Base-by-base conservation (phyloP, 1,139 yeast genomes). In the Candida smagusa region DNA sequence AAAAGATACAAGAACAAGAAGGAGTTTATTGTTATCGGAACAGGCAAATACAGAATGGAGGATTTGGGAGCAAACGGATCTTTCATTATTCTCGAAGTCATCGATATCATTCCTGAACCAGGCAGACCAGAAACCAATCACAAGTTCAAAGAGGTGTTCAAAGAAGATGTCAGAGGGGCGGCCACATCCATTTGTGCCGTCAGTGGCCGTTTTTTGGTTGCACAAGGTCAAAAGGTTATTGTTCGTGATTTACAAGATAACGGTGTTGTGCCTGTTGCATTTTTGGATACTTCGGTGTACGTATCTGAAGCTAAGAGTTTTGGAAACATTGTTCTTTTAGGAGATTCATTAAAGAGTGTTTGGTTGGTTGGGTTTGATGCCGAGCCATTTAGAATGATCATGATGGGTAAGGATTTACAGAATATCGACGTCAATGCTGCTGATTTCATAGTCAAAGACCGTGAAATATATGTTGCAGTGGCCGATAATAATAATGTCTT, bases 321-420 rank as follows among this genome's bases (percentile, higher is more conserved):
- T 56, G 92, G 95, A 28, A 88, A 90, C 57, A 65, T 90, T 53
- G 58, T 90, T 22, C 50, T 88, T 2, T 61, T 89, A 22, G 96
- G 95, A 12, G 99, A 92, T 60, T 72, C 88, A 0, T 70, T 81
- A 59, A 84, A 86, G 48, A 84, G 95, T 47, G 69, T 88, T 6
- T 81, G 92, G 72, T 70, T 94, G 40, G 83, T 82, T 21, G 97
- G 97, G 1, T 90, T 89, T 61, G 96, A 90, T 55, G 92, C 95
- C 3, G 97, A 92, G 52, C 99, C 98, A 1, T 90, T 86, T 59
- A 68, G 97, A 46, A 81, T 92, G 83, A 71, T 87, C 21, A 61
- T 77, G 46, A 63, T 94, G 38, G 92, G 96, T 7, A 85, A 84
- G 52, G 96, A 90, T 56, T 69, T 78, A 28, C 74, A 78, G 24